Base-by-base conservation (phyloP, 306 rosid species). In the Crotalaria pallida region DNA sequence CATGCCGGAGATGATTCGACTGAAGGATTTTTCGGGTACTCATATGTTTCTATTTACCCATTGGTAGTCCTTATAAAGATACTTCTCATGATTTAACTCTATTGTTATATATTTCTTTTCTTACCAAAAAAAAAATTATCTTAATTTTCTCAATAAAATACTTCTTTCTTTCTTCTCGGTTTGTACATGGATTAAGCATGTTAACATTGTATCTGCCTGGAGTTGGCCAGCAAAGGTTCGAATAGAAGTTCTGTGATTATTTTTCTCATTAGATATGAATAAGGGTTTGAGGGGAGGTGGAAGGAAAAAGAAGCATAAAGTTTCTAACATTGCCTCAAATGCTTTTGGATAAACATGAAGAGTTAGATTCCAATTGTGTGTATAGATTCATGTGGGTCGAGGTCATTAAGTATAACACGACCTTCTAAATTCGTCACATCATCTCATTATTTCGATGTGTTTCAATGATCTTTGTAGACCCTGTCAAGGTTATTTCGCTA, bases 1-100 rank as follows among this genome's bases (percentile, higher is more conserved):
- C 96, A 94, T 72, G 96, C 98, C 6, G 98, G 98, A 71, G 95
- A 82, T 72, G 95, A 89, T 79, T 82, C 97, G 73, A 92, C 96
- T 16, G 85, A 84, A 81, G 96, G 97, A 43, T 92, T 92, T 85
- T 87, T 47, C 31, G 90, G 92, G 96, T 89, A 88, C 52, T 81
- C 47, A 15, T 53, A 1, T 44, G 1, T 64, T 77, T 47, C 71
- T 40, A 47, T 62, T 52, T 34, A 40, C 31, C 40, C n/a, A 56
- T 55, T 56, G 15, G 70, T 59, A 61, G 24, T 67, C 17, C 5
- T 65, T 6, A 29, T 19, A 17, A 65, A 22, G 23, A 41, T 26
- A 12, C 33, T 51, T 58, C 21, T 60, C 72, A 45, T 17, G 6
- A 47, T 74, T 66, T 51, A 21, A 34, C 23, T 68, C 3, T 52